phyloP scores from a whole-genome alignment of 2,329 filamentous ascomycete species.

The Xylaria hypoxylon region DNA sequence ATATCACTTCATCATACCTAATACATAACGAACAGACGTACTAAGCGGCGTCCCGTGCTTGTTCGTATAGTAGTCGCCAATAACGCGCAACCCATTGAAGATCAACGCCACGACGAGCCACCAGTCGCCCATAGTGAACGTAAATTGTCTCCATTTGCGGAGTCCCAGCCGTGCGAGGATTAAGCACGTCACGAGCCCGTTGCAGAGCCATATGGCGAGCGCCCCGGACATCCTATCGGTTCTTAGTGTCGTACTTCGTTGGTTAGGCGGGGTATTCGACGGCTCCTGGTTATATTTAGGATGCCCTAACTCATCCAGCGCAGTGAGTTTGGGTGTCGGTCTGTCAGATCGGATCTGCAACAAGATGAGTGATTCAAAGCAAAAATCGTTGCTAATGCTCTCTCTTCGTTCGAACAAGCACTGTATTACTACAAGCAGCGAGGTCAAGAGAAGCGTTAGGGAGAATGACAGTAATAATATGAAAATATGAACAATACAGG shows the following conservation, averaged over 20 bases:
- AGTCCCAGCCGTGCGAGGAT: slow-evolving; percentile 30
- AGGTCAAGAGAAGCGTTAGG: neutral
- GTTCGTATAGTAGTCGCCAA: slow-evolving; percentile 25
- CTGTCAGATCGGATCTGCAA: too few species aligned
- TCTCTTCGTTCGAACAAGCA: neutral
- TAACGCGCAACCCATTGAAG: slow-evolving; percentile 28
- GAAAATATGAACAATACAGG: neutral
- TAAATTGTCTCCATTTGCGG: slow-evolving; percentile 21
- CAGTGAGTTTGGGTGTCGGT: too few species aligned
- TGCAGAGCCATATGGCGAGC: slow-evolving; percentile 33
- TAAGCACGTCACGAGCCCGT: slow-evolving; percentile 9
- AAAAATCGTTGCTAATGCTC: neutral
- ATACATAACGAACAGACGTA: slow-evolving; percentile 3
- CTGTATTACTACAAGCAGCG: neutral
- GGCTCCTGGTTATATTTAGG: neutral
- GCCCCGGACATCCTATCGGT: neutral
- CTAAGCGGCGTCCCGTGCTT: slow-evolving; percentile 29
- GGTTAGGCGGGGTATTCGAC: neutral
- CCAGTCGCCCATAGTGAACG: slow-evolving; percentile 30
- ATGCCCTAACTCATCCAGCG: too few species aligned
- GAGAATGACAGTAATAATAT: neutral
- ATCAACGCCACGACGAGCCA: slow-evolving; percentile 31
- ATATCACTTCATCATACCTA: slow-evolving; percentile 11
- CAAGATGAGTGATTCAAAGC: neutral
- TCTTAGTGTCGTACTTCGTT: neutral